Conservation (phyloP, 1,139 yeast genomes). For the Geotrichum bryndzae region DNA sequence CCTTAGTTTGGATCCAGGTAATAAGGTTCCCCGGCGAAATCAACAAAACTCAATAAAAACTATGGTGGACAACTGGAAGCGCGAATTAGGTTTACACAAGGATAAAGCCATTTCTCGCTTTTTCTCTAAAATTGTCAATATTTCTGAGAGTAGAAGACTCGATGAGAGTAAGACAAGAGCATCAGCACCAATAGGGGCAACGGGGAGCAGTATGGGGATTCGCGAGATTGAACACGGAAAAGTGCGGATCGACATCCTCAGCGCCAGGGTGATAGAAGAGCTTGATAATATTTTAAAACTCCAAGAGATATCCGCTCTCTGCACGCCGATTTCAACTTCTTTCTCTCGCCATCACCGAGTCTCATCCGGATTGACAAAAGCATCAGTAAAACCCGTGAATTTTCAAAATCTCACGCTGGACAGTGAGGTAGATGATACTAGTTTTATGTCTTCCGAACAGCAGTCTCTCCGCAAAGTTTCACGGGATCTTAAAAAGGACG, state of each 20-base stretch:
- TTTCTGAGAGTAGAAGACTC: background rate
- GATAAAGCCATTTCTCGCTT: constrained; percentile 13
- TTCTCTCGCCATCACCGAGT: background rate
- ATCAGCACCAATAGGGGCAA: background rate
- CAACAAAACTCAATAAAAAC: constrained; percentile 7
- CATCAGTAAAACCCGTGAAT: background rate
- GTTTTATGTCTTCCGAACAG: constrained; percentile 1
- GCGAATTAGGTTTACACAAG: constrained; percentile 11
- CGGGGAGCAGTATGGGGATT: background rate
- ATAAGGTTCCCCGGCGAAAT: background rate
- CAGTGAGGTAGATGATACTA: constrained; percentile 5
- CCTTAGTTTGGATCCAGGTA: background rate
- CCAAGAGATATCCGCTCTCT: constrained; percentile 8
- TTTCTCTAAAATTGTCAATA: constrained; percentile 12
- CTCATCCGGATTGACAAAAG: background rate
- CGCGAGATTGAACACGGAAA: constrained; percentile 28
- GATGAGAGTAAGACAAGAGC: background rate
- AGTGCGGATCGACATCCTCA: constrained; percentile 60
- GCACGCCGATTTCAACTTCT: background rate
- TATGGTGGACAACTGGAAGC: constrained; percentile 17
- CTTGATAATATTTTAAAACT: constrained; percentile 38
- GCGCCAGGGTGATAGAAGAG: constrained; percentile 77
- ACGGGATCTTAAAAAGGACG: background rate
- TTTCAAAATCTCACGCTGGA: constrained; percentile 3
- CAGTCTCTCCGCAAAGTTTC: background rate